These are phyloP conservation scores for Mycena olivaceomarginata DNA, from an alignment of 768 basidiomycete species.

Conservation along the genomic window DNA sequence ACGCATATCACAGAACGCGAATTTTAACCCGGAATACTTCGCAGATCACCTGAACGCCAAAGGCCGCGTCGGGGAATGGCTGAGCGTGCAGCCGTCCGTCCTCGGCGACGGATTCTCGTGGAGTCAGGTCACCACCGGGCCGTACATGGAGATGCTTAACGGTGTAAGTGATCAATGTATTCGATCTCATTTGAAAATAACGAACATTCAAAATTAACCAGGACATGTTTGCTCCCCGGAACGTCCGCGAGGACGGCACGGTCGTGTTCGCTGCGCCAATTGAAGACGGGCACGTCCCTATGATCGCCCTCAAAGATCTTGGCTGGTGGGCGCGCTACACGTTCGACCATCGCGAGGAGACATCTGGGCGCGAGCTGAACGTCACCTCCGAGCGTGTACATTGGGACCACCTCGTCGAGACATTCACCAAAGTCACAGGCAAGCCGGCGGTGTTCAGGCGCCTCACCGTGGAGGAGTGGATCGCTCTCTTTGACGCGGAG, in stretches of 20 bases:
- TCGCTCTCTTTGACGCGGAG: too few species aligned
- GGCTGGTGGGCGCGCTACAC: conserved; percentile 63
- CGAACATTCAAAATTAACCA: too few species aligned
- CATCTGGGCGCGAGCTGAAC: conserved; percentile 58
- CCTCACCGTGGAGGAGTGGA: conserved; percentile 27
- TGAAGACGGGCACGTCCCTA: conserved; percentile 57
- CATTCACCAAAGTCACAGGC: conserved; percentile 39
- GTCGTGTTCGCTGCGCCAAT: conserved; percentile 62
- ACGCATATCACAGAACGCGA: too few species aligned
- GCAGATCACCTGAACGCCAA: conserved; percentile 28
- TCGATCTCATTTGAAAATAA: background rate
- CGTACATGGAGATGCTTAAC: conserved; percentile 33
- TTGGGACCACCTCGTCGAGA: conserved; percentile 58
- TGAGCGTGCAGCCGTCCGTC: conserved; percentile 1
- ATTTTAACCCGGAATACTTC: too few species aligned
- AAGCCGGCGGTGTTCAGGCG: conserved; percentile 32
- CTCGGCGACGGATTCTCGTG: background rate
- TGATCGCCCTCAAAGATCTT: conserved; percentile 62
- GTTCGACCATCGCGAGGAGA: conserved; percentile 57
- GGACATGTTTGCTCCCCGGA: conserved; percentile 11
- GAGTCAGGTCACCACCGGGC: conserved; percentile 27
- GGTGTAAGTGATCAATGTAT: background rate
- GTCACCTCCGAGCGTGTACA: conserved; percentile 59
- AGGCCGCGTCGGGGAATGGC: conserved; percentile 22
- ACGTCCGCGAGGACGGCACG: conserved; percentile 60